Evolutionary conservation across 768 basidiomycete genomes (phyloP).

Genomic region (Inosperma sp.): DNA sequence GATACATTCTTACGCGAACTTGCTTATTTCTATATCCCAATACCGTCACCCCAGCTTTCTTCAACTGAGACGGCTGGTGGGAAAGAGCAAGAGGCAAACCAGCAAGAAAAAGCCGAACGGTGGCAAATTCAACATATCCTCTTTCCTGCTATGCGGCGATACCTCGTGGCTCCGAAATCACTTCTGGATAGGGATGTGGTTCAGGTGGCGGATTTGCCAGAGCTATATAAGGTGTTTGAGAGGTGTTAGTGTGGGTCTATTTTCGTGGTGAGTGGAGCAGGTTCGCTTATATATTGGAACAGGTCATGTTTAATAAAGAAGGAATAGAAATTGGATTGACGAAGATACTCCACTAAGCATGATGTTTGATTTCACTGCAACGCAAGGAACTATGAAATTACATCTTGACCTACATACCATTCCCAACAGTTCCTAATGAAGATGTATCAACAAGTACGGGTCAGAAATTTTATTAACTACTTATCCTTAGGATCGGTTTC

Average conservation of each 20-base stretch:
- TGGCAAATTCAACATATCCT: constrained; percentile 92
- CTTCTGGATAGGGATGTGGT: constrained; percentile 71
- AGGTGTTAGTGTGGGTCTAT: constrained; percentile 72
- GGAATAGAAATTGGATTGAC: too few species aligned
- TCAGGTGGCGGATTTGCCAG: constrained; percentile 85
- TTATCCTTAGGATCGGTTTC: too few species aligned
- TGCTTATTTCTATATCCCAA: constrained; percentile 85
- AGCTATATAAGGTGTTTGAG: constrained; percentile 93
- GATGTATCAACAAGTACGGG: too few species aligned
- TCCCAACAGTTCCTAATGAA: too few species aligned
- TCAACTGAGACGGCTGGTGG: neutral
- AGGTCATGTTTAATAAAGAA: too few species aligned
- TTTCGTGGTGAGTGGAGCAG: too few species aligned
- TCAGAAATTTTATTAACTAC: too few species aligned
- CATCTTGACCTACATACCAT: too few species aligned
- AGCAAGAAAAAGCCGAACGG: constrained; percentile 52
- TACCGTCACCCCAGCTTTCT: constrained; percentile 33
- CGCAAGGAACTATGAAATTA: too few species aligned
- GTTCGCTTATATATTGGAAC: too few species aligned
- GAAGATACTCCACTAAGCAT: too few species aligned
- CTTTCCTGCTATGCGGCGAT: constrained; percentile 80
- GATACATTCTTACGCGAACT: constrained; percentile 81
- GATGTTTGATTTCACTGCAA: too few species aligned
- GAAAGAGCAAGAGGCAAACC: constrained; percentile 29
- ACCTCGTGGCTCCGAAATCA: constrained; percentile 63